Base-by-base conservation (phyloP, 352 stramenopile genomes). In the Thalassiosira ordinaria region DNA sequence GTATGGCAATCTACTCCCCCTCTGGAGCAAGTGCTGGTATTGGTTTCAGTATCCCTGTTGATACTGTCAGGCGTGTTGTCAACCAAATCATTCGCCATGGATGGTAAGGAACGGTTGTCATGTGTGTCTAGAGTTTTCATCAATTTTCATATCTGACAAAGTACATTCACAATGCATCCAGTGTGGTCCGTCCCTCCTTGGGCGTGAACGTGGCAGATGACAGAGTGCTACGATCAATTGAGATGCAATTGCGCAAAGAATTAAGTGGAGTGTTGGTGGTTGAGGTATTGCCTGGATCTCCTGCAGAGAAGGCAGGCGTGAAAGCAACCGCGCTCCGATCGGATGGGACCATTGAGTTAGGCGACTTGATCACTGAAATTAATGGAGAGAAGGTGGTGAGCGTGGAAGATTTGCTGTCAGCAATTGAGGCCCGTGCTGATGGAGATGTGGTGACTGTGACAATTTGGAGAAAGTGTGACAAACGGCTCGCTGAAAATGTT, bases 211-310 rank as follows among this genome's bases (percentile, higher is more conserved):
- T n/a, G n/a, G n/a, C n/a, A n/a, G n/a, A n/a, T n/a, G n/a, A n/a
- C n/a, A n/a, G n/a, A n/a, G n/a, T n/a, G n/a, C n/a, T n/a, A n/a
- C n/a, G n/a, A n/a, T n/a, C n/a, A n/a, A n/a, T n/a, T n/a, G n/a
- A n/a, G n/a, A n/a, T n/a, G n/a, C n/a, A n/a, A n/a, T n/a, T n/a
- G n/a, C n/a, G n/a, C n/a, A n/a, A n/a, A n/a, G n/a, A n/a, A n/a
- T n/a, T n/a, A n/a, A n/a, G n/a, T n/a, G 93, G 93, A 1, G 91
- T 96, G 0, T 68, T 96, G 37, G 90, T 96, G 0, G 77, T 92
- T 16, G 87, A 92, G 65, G 89, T 92, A 3, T 73, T 86, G 39
- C 27, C 55, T 16, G n/a, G n/a, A n/a, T n/a, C n/a, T n/a, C n/a
- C 83, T 13, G 78, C 84, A 1, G 73, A 77, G 16, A 73, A 78